These are phyloP conservation scores for Yamadazyma atlantica DNA, from an alignment of 1,139 yeast genomes.

Conservation along the genomic window DNA sequence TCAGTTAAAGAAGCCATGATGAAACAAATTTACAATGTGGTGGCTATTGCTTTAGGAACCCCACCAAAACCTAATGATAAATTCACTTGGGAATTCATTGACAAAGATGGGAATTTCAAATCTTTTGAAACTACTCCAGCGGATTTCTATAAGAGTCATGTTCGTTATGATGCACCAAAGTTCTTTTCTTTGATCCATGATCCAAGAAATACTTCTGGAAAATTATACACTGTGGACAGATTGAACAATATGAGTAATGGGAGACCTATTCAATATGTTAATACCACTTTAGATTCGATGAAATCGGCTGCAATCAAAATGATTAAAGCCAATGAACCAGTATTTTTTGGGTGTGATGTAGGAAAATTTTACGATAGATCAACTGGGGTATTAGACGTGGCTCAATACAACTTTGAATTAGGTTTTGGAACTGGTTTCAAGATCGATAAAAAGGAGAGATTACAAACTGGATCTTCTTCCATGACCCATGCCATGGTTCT, in stretches of 20 bases:
- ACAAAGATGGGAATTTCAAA: slow-evolving; percentile 66
- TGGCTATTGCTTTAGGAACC: slow-evolving; percentile 67
- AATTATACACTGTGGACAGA: slow-evolving; percentile 66
- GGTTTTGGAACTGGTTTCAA: slow-evolving; percentile 58
- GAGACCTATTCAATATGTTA: slow-evolving; percentile 66
- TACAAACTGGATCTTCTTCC: slow-evolving; percentile 53
- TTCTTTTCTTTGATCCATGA: slow-evolving; percentile 73
- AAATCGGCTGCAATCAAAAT: slow-evolving; percentile 63
- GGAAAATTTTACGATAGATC: slow-evolving; percentile 64
- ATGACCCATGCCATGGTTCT: slow-evolving; percentile 92
- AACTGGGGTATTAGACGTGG: slow-evolving; percentile 68
- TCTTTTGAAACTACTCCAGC: slow-evolving; percentile 58
- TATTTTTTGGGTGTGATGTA: slow-evolving; percentile 84
- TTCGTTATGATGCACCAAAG: slow-evolving; percentile 50
- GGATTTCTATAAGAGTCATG: slow-evolving; percentile 57
- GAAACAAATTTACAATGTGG: slow-evolving; percentile 59
- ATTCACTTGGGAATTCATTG: slow-evolving; percentile 72
- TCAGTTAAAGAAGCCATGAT: slow-evolving; percentile 50
- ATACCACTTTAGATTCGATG: slow-evolving; percentile 57
- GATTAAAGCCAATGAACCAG: slow-evolving; percentile 70
- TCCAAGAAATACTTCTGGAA: slow-evolving; percentile 69
- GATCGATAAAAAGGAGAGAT: slow-evolving; percentile 52
- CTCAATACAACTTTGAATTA: slow-evolving; percentile 64
- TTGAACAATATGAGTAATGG: slow-evolving; percentile 72
- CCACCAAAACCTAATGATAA: slow-evolving; percentile 73